Evolutionary conservation across 2,329 filamentous ascomycete species (phyloP).

Genomic region (Penicillium sp.): DNA sequence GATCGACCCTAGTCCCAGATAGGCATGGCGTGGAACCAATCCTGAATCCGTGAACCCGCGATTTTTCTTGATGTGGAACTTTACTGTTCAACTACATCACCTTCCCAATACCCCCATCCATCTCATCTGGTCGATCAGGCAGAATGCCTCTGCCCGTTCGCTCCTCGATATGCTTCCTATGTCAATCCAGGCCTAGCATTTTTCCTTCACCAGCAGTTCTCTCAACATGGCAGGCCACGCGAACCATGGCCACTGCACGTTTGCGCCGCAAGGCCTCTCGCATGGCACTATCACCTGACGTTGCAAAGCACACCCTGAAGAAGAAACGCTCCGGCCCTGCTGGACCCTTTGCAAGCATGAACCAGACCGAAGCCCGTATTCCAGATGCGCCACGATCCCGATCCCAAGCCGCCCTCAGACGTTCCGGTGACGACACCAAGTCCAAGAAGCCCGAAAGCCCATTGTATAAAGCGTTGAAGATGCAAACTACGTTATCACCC

Average conservation of each 20-base stretch:
- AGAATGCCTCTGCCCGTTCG: slow-evolving; percentile 31
- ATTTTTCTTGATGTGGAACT: slow-evolving; percentile 9
- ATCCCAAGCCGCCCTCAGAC: slow-evolving; percentile 45
- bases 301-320: slow-evolving; percentile 29
- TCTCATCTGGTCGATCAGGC: slow-evolving; percentile 9
- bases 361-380: slow-evolving; percentile 51
- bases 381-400: slow-evolving; percentile 38
- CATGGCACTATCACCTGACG: slow-evolving; percentile 39
- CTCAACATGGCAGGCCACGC: slow-evolving; percentile 31
- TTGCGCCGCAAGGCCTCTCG: slow-evolving; percentile 37
- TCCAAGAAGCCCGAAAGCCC: slow-evolving; percentile 49
- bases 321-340: slow-evolving; percentile 44
- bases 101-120: neutral
- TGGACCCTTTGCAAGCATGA: slow-evolving; percentile 62
- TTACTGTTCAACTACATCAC: neutral
- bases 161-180: slow-evolving; percentile 34
- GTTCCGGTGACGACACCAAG: slow-evolving; percentile 38
- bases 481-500: slow-evolving; percentile 77
- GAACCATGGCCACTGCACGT: slow-evolving; percentile 33
- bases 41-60: neutral
- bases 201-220: slow-evolving; percentile 12
- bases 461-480: slow-evolving; percentile 81
- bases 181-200: slow-evolving; percentile 28
- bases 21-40: slow-evolving; percentile 7
- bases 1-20: slow-evolving; percentile 18